These are phyloP conservation scores for Craterostigma plantagineum DNA, from an alignment of 257 asterid species.

Conservation along the genomic window DNA sequence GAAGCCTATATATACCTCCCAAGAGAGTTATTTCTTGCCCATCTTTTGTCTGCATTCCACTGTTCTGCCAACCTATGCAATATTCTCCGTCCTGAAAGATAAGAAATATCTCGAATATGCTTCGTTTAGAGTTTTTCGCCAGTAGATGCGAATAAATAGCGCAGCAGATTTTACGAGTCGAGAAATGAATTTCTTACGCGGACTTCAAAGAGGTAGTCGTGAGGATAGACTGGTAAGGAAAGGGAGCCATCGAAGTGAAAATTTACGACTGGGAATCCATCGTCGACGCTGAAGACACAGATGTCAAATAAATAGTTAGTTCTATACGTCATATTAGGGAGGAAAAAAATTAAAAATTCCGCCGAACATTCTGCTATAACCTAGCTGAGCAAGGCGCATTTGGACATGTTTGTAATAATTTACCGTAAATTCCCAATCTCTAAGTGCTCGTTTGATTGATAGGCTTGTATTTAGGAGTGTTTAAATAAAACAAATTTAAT, in stretches of 20 bases:
- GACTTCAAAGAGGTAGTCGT: conserved; percentile 50
- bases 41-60: conserved; percentile 34
- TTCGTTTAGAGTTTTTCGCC: no score
- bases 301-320: background rate
- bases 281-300: conserved; percentile 39
- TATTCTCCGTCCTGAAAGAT: conserved; percentile 35
- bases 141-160: background rate
- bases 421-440: no score
- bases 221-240: conserved; percentile 59
- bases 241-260: conserved; percentile 55
- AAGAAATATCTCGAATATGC: no score
- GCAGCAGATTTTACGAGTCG: background rate
- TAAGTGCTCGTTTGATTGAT: no score
- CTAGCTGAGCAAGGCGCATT: no score
- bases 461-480: no score
- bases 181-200: conserved; percentile 22
- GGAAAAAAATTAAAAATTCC: no score
- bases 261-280: conserved; percentile 73
- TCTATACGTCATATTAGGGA: background rate
- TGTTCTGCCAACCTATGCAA: conserved; percentile 63
- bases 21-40: conserved; percentile 42
- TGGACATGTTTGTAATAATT: no score
- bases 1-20: conserved; percentile 59
- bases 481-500: no score
- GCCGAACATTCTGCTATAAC: no score